Base-by-base conservation (phyloP, 129 eudicot genomes). In the Centella asiatica region DNA sequence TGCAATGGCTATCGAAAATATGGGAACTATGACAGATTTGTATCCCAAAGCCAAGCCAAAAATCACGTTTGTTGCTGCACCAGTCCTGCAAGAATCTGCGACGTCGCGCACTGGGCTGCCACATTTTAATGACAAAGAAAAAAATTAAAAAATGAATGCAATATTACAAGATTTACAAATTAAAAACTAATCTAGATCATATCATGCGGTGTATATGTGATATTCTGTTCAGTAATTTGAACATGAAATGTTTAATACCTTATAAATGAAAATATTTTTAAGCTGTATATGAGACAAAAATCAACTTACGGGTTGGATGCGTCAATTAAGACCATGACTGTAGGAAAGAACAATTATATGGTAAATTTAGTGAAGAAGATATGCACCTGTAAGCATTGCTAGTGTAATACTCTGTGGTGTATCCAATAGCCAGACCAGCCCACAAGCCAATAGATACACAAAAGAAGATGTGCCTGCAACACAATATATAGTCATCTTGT, bases 361-460 rank as follows among this genome's bases (percentile, higher is more conserved):
- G 34, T 29, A 27, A 24, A 57, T 57, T 32, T 57, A 33, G 45
- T 59, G 56, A 14, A 31, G 37, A 66, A 5, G 44, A 52, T 52
- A 31, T 45, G 39, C 40, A 77, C 82, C 78, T 67, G 44, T 73
- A 78, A 23, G 76, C 79, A 47, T 65, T 78, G 79, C 83, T 78
- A 34, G 83, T 78, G 44, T 64, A 78, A 55, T 78, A 78, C 62
- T 78, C 79, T 37, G 83, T 78, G 19, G 62, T 74, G 66, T 73
- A 78, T 11, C 83, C 83, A 46, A 78, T 78, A 14, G 64, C 69
- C 22, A 78, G 67, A 25, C 83, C 83, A 60, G 83, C 83, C 83
- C 83, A 78, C 53, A 78, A 61, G 45, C 83, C 83, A 60, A 78
- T 74, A 19, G 79, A 69, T 50, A 78, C 83, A 69, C 83, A 78